A percentile compares a stretch with the other conserved stretches of the same genome.
These are phyloP conservation scores for Dalechampia spathulata DNA, from an alignment of 441 rosid genomes.

Conservation along the genomic window DNA sequence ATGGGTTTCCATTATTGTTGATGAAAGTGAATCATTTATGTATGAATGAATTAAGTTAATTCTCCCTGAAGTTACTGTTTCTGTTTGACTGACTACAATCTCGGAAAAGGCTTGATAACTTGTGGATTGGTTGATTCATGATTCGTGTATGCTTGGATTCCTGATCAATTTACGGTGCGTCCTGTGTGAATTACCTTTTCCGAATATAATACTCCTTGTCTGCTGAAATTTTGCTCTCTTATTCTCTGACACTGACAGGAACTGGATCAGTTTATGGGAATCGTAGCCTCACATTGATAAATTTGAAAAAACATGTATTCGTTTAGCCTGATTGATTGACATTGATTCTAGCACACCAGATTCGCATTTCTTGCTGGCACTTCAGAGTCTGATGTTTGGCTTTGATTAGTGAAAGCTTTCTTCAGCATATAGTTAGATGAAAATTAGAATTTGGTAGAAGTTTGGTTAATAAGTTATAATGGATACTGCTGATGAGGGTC, in stretches of 20 bases:
- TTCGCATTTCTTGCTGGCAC: background rate
- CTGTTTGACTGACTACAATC: too few species aligned
- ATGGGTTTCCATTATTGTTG: background rate
- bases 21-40: too few species aligned
- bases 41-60: too few species aligned
- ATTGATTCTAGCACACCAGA: too few species aligned
- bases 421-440: constrained; percentile 1
- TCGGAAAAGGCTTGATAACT: too few species aligned
- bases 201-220: background rate
- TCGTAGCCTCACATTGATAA: background rate
- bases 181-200: background rate
- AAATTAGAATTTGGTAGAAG: constrained; percentile 2
- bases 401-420: background rate
- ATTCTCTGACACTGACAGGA: constrained; percentile 8
- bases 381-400: background rate
- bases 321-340: too few species aligned
- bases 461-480: constrained; percentile 14
- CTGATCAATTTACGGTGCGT: too few species aligned
- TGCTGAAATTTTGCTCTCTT: background rate
- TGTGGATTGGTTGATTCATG: too few species aligned
- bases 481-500: constrained; percentile 10
- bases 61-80: too few species aligned
- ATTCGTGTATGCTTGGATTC: too few species aligned
- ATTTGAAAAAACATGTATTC: too few species aligned
- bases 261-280: constrained; percentile 18